Percentiles rank a stretch among this genome's conserved stretches.
Conservation (phyloP, 768 basidiomycete genomes). For the Leccinum truebloodii region DNA sequence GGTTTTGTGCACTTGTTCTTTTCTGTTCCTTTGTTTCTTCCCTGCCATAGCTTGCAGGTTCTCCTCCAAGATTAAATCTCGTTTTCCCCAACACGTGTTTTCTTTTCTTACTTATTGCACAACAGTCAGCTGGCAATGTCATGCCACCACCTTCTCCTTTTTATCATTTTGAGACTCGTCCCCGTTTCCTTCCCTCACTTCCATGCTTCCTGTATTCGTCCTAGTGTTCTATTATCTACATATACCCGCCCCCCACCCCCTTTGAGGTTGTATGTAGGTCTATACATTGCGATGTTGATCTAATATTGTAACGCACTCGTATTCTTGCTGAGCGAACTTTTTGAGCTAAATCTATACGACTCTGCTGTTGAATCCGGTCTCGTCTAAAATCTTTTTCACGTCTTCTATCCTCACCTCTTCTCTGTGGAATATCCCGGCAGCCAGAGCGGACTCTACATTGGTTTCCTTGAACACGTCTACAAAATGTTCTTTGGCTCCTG, state of each 20-base stretch:
- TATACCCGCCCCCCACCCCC: conserved; percentile 29
- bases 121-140: conserved; percentile 4
- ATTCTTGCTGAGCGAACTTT: conserved; percentile 7
- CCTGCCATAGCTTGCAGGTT: conserved; percentile 8
- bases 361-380: conserved; percentile 52
- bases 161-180: conserved; percentile 13
- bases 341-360: conserved; percentile 12
- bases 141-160: conserved; percentile 5
- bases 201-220: conserved; percentile 34
- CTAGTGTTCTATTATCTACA: conserved; percentile 33
- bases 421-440: conserved; percentile 97
- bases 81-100: background rate
- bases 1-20: conserved; percentile 1
- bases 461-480: conserved; percentile 82
- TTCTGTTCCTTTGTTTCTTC: conserved; percentile 6
- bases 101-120: background rate
- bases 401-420: conserved; percentile 80
- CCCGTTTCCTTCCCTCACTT: conserved; percentile 1
- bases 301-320: conserved; percentile 32
- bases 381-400: conserved; percentile 64
- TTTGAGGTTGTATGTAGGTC: conserved; percentile 37
- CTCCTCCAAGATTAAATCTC: conserved; percentile 8
- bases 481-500: conserved; percentile 82
- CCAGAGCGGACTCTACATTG: conserved; percentile 85
- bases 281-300: conserved; percentile 29